A percentile compares a stretch with the other conserved stretches of the same genome.
phyloP scores from a whole-genome alignment of 371 early-diverging fungal genomes.

The Basidiobolus meristosporus region DNA sequence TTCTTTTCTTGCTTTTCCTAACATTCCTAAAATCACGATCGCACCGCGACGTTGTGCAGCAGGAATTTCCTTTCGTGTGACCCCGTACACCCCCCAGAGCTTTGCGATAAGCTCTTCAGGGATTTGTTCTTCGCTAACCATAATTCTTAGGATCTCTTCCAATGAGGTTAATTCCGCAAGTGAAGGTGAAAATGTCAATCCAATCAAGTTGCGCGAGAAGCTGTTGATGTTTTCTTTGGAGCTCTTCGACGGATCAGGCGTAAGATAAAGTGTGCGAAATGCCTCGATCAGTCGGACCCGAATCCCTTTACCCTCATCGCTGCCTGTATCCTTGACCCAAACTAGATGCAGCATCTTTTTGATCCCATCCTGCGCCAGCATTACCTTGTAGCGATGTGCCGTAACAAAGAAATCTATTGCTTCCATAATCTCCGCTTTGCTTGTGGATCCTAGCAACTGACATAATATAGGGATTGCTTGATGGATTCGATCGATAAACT shows the following conservation, averaged over 20 bases:
- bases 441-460: constrained; percentile 71
- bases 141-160: constrained; percentile 63
- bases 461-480: constrained; percentile 47
- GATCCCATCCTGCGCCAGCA: constrained; percentile 64
- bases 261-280: constrained; percentile 61
- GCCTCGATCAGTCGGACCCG: constrained; percentile 58
- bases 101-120: constrained; percentile 46
- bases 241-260: constrained; percentile 27
- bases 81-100: constrained; percentile 75
- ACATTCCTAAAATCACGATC: constrained; percentile 77
- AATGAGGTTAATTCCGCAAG: constrained; percentile 86
- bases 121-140: constrained; percentile 42
- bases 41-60: constrained; percentile 70
- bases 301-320: constrained; percentile 66
- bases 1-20: constrained; percentile 61
- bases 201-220: constrained; percentile 54
- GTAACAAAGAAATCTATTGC: constrained; percentile 85
- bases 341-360: constrained; percentile 87
- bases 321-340: constrained; percentile 72
- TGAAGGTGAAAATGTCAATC: constrained; percentile 62
- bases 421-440: constrained; percentile 81
- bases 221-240: constrained; percentile 35
- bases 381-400: constrained; percentile 65
- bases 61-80: too few relatives aligned
- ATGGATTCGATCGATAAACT: constrained; percentile 61